Evolutionary conservation across 148 eudicot genomes (phyloP), one percentile per base, ranked within the genome.

Genomic region (Chenopodium formosanum): DNA sequence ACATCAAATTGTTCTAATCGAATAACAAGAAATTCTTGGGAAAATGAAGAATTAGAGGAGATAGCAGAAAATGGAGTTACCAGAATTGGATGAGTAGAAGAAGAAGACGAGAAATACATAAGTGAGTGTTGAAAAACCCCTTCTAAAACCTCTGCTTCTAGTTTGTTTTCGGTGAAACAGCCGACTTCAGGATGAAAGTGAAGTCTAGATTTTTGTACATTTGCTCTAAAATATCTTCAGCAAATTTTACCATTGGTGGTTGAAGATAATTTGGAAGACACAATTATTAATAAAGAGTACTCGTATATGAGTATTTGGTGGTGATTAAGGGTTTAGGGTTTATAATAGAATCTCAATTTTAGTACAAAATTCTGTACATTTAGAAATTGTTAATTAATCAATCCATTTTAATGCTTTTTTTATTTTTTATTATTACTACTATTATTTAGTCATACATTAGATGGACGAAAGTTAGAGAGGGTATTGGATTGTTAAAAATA

Each of bases 1-100:
- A 90, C 95, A 92, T 90, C 85, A 86, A 89, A 85, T 73, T 83
- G 60, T 44, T 34, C 10, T 44, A 53, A 77, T 58, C 40, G 81
- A 85, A 34, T 50, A 67, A 23, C 20, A 14, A 60, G 65, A 29
- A 81, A 71, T 82, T 40, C 17, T 16, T 63, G 75, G 53, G 48
- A 69, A 60, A 77, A 9, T 47, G 63, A 22, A 62, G 34, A 74
- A 82, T 79, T 12, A 20, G 13, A 44, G 16, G 22, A 75, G 73
- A 68, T 14, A 9, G 70, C 48, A 25, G n/a, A 14, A 60, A 46
- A 22, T 8, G 32, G 22, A 27, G 7, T 37, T 70, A 34, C 74
- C 76, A 79, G 70, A 82, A 77, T 47, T 77, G 14, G 31, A 13
- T 29, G 46, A 27, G 65, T 67, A 76, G 25, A 56, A 70, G 31